These are phyloP conservation scores for Fallopia convolvulus DNA, from an alignment of 148 eudicot genomes.

Conservation along the genomic window DNA sequence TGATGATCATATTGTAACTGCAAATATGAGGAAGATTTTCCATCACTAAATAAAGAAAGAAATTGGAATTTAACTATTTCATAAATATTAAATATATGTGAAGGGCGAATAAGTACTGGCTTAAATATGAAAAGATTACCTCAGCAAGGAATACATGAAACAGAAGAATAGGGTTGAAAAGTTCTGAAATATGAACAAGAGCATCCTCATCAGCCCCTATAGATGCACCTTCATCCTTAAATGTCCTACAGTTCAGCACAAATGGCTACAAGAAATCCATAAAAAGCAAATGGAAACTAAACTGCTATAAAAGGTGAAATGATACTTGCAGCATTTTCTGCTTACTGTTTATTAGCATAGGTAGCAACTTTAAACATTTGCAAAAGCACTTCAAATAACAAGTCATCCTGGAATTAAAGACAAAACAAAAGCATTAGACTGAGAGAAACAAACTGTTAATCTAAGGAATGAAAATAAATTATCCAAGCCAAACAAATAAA, in stretches of 20 bases:
- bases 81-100: neutral
- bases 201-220: constrained; percentile 31
- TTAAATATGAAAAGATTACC: constrained; percentile 30
- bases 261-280: neutral
- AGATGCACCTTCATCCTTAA: constrained; percentile 20
- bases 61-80: neutral
- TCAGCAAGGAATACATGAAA: constrained; percentile 79
- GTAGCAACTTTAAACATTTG: constrained; percentile 41
- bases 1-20: constrained; percentile 93
- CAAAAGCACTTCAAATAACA: constrained; percentile 79
- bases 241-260: constrained; percentile 20
- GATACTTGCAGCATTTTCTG: constrained; percentile 4
- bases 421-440: constrained; percentile 13
- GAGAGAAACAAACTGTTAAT: neutral
- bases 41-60: neutral
- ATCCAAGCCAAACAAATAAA: neutral
- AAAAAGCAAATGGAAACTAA: neutral
- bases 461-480: neutral
- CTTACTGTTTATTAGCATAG: constrained; percentile 39
- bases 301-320: neutral
- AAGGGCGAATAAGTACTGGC: neutral
- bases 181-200: constrained; percentile 42
- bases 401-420: constrained; percentile 54
- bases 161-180: constrained; percentile 62
- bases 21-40: constrained; percentile 12